A percentile compares a stretch with the other conserved stretches of the same genome.
These are phyloP conservation scores for Boletus fagicola DNA, from an alignment of 768 basidiomycete species.

Conservation along the genomic window DNA sequence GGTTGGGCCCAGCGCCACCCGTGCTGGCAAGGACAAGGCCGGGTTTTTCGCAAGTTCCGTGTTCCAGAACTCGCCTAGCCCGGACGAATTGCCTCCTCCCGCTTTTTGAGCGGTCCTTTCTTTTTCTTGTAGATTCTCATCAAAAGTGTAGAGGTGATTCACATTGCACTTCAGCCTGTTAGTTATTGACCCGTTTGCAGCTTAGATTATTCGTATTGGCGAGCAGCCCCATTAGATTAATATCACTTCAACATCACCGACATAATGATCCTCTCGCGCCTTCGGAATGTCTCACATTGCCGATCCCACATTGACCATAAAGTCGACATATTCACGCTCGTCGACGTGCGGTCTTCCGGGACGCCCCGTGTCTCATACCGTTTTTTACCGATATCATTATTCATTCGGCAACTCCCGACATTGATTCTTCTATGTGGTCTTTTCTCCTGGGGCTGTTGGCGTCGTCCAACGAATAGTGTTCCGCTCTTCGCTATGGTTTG, in stretches of 20 bases:
- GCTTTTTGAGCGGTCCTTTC: conserved; percentile 49
- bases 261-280: conserved; percentile 27
- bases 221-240: conserved; percentile 37
- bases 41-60: conserved; percentile 75
- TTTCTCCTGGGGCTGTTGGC: conserved; percentile 34
- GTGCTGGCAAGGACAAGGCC: conserved; percentile 33
- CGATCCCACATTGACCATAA: conserved; percentile 5
- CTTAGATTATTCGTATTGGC: conserved; percentile 40
- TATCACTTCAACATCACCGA: conserved; percentile 32
- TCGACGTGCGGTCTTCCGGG: conserved; percentile 22
- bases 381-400: conserved; percentile 42
- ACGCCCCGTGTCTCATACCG: conserved; percentile 26
- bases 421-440: conserved; percentile 27
- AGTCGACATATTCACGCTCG: conserved; percentile 3
- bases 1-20: conserved; percentile 26
- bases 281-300: conserved; percentile 30
- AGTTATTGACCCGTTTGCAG: conserved; percentile 16
- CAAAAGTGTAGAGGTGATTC: conserved; percentile 43
- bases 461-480: conserved; percentile 30
- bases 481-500: conserved; percentile 28
- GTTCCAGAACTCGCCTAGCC: conserved; percentile 86
- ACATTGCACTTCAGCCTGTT: background rate
- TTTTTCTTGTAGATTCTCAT: conserved; percentile 16
- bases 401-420: conserved; percentile 39
- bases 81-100: conserved; percentile 75